Conservation (phyloP, 2,329 filamentous ascomycete species). For the Epichloe baconii region DNA sequence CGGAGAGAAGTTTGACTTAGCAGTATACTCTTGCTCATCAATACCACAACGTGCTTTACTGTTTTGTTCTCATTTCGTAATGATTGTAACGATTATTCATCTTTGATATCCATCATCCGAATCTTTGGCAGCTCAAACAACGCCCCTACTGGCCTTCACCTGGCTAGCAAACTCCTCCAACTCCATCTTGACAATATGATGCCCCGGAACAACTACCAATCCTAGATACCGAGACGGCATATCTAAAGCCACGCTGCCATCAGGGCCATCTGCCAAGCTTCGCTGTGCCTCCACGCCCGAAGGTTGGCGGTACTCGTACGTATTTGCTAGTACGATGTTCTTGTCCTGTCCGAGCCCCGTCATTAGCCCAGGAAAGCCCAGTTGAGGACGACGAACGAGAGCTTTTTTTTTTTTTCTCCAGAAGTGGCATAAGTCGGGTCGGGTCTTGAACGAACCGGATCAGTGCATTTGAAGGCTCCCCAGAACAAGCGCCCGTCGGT, state of each 20-base stretch:
- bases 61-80: not conserved
- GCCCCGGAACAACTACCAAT: slow-evolving; percentile 76
- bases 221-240: slow-evolving; percentile 82
- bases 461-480: slow-evolving; percentile 87
- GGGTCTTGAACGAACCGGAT: slow-evolving; percentile 49
- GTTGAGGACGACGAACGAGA: not conserved
- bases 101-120: too few species aligned
- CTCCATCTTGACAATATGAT: slow-evolving; percentile 78
- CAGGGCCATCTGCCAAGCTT: slow-evolving; percentile 19
- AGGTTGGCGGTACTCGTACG: slow-evolving; percentile 81
- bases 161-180: slow-evolving; percentile 62
- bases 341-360: slow-evolving; percentile 47
- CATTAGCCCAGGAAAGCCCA: too few species aligned
- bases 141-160: slow-evolving; percentile 14
- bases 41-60: slow-evolving; percentile 10
- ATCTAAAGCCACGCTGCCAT: slow-evolving; percentile 42
- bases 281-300: slow-evolving; percentile 32
- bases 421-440: too few species aligned
- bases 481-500: slow-evolving; percentile 81
- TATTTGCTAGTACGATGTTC: slow-evolving; percentile 75
- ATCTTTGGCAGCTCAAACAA: not conserved
- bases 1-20: slow-evolving; percentile 11
- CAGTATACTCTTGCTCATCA: slow-evolving; percentile 17
- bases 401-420: too few species aligned
- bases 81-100: too few species aligned